These are phyloP conservation scores for Chlorella sp. DNA, from an alignment of 139 green algal species.

Conservation along the genomic window DNA sequence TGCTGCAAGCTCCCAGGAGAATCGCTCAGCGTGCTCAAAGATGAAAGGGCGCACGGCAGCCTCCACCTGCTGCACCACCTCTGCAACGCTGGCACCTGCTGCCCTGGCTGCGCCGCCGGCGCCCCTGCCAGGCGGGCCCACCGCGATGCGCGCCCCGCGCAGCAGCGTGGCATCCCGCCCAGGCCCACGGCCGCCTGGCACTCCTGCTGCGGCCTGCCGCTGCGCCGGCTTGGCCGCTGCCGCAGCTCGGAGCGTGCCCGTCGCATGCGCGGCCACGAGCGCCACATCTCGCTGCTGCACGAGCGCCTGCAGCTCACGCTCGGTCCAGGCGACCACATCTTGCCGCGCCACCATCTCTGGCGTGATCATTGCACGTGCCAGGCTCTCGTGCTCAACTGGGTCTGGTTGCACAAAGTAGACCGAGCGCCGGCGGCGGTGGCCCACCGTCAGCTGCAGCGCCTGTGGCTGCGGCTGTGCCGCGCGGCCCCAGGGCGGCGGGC, in stretches of 20 bases:
- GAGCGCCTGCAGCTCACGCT: slow-evolving; percentile 40
- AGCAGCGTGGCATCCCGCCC: not conserved
- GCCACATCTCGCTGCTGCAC: slow-evolving; percentile 32
- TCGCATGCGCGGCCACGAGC: slow-evolving; percentile 27
- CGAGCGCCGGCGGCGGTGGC: slow-evolving; percentile 27
- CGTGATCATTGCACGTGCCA: not conserved
- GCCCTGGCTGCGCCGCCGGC: not conserved
- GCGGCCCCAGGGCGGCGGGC: not conserved
- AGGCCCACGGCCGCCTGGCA: not conserved
- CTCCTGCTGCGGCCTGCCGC: not conserved
- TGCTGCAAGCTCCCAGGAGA: slow-evolving; percentile 27
- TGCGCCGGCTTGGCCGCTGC: not conserved
- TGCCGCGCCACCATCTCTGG: not conserved
- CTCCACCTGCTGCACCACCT: not conserved
- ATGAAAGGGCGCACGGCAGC: slow-evolving; percentile 25
- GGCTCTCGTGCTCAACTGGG: not conserved
- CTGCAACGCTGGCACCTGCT: not conserved
- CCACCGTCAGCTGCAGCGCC: slow-evolving; percentile 13
- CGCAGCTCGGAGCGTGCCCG: slow-evolving; percentile 24
- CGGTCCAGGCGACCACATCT: slow-evolving; percentile 13
- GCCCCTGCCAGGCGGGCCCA: not conserved
- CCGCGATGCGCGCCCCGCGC: not conserved
- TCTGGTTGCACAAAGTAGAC: slow-evolving; percentile 4
- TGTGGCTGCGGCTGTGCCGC: too few species aligned
- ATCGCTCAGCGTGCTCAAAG: slow-evolving; percentile 24